These are phyloP conservation scores for Corynespora cassiicola DNA, from an alignment of 2,329 filamentous ascomycete genomes.

Conservation along the genomic window DNA sequence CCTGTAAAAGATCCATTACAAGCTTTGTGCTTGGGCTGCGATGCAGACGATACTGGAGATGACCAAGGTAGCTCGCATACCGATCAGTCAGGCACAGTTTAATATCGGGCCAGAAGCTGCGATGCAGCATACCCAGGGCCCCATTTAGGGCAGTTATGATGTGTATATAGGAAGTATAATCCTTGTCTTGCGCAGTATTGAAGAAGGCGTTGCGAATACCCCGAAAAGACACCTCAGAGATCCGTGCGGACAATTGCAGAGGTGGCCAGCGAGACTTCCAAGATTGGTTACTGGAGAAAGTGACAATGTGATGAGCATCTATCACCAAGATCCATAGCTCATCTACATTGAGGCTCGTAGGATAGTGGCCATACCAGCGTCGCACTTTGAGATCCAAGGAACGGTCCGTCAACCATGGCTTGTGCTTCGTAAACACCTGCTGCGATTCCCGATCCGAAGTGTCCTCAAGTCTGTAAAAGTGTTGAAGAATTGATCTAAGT, in stretches of 20 bases:
- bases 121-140: conserved; percentile 51
- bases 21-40: conserved; percentile 50
- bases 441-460: conserved; percentile 49
- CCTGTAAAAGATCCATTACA: conserved; percentile 53
- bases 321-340: conserved; percentile 52
- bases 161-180: conserved; percentile 49
- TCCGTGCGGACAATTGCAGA: conserved; percentile 47
- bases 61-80: conserved; percentile 50
- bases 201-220: conserved; percentile 49
- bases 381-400: conserved; percentile 50
- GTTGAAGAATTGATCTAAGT: conserved; percentile 49
- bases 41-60: conserved; percentile 52
- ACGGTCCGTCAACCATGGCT: conserved; percentile 51
- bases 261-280: conserved; percentile 54
- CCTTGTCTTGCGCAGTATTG: conserved; percentile 34
- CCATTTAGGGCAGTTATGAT: conserved; percentile 47
- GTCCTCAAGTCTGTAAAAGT: conserved; percentile 53
- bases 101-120: conserved; percentile 52
- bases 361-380: conserved; percentile 52
- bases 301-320: conserved; percentile 49
- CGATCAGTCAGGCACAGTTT: conserved; percentile 49
- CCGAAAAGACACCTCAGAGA: conserved; percentile 50
- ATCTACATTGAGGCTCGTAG: conserved; percentile 50
- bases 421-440: conserved; percentile 50
- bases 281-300: conserved; percentile 51